A percentile compares a stretch with the other conserved stretches of the same genome.
These are phyloP conservation scores for Xylaria scruposa DNA, from an alignment of 495 filamentous ascomycete species.

Conservation along the genomic window DNA sequence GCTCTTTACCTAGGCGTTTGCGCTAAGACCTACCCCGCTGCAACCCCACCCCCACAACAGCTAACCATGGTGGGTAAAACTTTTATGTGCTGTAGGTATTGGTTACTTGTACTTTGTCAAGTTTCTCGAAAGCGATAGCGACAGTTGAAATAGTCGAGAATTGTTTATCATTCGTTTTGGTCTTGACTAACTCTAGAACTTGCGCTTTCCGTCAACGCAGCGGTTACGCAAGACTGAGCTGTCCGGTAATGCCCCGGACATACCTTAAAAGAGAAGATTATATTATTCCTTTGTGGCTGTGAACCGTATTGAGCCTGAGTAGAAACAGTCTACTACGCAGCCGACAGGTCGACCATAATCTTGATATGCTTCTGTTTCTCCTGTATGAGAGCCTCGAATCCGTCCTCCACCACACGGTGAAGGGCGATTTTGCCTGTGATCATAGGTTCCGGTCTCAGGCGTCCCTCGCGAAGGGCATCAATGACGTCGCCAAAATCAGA, in stretches of 20 bases:
- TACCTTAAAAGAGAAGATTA: neutral
- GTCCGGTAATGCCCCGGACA: neutral
- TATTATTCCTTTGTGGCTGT: too few relatives aligned
- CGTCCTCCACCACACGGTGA: slow-evolving; percentile 62
- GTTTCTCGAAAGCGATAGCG: neutral
- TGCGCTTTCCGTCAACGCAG: neutral
- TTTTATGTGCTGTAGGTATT: too few relatives aligned
- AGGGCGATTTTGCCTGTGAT: slow-evolving; percentile 62
- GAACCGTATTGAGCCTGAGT: too few relatives aligned
- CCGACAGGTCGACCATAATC: slow-evolving; percentile 54
- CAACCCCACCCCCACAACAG: neutral
- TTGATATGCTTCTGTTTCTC: slow-evolving; percentile 66
- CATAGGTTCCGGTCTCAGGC: slow-evolving; percentile 62
- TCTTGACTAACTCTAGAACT: neutral
- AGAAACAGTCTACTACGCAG: neutral
- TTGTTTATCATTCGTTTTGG: neutral
- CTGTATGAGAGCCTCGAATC: slow-evolving; percentile 61
- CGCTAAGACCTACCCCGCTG: neutral
- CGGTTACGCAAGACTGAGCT: neutral
- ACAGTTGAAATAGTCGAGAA: neutral
- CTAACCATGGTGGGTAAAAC: too few relatives aligned
- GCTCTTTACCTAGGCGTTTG: neutral
- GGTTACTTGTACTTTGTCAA: neutral
- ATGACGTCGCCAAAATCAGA: slow-evolving; percentile 63
- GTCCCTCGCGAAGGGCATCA: slow-evolving; percentile 58